Percentiles rank a stretch among this genome's conserved stretches.
phyloP scores from a whole-genome alignment of 176 grass and related monocot genomes.

The Oryza longistaminata region DNA sequence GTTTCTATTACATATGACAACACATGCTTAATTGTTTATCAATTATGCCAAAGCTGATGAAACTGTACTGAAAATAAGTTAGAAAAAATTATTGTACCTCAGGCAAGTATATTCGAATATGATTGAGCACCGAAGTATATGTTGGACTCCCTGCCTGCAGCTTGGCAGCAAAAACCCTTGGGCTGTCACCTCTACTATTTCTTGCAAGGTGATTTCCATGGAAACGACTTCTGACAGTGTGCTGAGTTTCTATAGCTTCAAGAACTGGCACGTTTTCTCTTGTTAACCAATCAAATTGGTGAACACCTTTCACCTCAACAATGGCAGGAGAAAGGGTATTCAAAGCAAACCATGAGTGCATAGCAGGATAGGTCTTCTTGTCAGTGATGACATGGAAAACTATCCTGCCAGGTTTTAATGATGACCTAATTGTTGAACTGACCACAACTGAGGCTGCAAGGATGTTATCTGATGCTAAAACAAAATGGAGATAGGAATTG shows the following conservation, averaged over 20 bases:
- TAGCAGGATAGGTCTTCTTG: conserved; percentile 96
- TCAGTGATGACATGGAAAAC: conserved; percentile 97
- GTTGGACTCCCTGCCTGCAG: conserved; percentile 90
- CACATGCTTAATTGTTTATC: conserved; percentile 24
- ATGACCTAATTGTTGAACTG: conserved; percentile 67
- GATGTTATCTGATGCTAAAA: conserved; percentile 94
- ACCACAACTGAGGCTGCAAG: conserved; percentile 98
- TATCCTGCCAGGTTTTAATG: conserved; percentile 76
- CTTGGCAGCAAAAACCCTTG: conserved; percentile 84
- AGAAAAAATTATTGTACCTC: conserved; percentile 69
- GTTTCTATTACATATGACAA: background rate
- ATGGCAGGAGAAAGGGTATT: conserved; percentile 71
- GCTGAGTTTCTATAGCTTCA: conserved; percentile 88
- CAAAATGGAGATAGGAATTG: conserved; percentile 80
- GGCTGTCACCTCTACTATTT: conserved; percentile 62
- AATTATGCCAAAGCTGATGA: background rate
- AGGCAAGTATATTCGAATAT: conserved; percentile 95
- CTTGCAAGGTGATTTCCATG: conserved; percentile 63
- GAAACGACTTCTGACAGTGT: conserved; percentile 61
- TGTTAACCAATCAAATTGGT: conserved; percentile 97
- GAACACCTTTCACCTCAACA: conserved; percentile 88
- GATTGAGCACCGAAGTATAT: conserved; percentile 86
- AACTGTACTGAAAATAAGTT: background rate
- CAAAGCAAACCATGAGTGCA: conserved; percentile 99
- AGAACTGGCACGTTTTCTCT: conserved; percentile 94